Evolutionary conservation across 2,329 filamentous ascomycete species (phyloP), one percentile per base, ranked within the genome.

Genomic region (Diaporthe helianthi): DNA sequence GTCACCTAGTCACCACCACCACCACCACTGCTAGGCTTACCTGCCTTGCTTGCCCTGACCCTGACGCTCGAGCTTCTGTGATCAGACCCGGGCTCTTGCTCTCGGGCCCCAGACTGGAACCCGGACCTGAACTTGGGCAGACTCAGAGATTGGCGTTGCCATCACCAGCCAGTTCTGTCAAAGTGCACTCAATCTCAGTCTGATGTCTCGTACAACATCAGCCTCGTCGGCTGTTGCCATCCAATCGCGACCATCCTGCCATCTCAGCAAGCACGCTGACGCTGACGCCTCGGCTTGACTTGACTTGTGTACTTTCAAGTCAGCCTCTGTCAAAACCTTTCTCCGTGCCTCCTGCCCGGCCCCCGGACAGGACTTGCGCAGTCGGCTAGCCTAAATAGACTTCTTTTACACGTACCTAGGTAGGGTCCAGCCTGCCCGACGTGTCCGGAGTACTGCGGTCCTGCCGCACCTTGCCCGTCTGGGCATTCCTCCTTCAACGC

Each of bases 171-270:
- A 63, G 41, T 36, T 49, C 58, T 63, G 58, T 63, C 41, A 63
- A 10, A 49, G 58, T 63, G 58, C 58, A 63, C 58, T 63, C 58
- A 63, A 63, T 63, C 58, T 63, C 58, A 63, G 26, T 63, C 58
- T 44, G 58, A 63, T 49, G 36, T 47, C 58, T 6, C 29, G 26
- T 63, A 44, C 19, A 10, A 63, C 58, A 49, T 49, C 58, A 49
- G 58, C 58, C 33, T 63, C 58, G 58, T 63, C 58, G 58, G 58
- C 58, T 63, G 58, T 63, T 24, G 44, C 58, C 44, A 19, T 19
- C 58, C 58, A 63, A 63, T 63, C 58, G 58, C 58, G 58, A 47
- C 41, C 41, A 49, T 44, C 58, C 41, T 63, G 41, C 55, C 58
- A 49, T 63, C 12, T 8, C 19, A 49, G 26, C 9, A 17, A n/a